Conservation (phyloP, 2,329 filamentous ascomycete species). For the Neofusicoccum sp. region DNA sequence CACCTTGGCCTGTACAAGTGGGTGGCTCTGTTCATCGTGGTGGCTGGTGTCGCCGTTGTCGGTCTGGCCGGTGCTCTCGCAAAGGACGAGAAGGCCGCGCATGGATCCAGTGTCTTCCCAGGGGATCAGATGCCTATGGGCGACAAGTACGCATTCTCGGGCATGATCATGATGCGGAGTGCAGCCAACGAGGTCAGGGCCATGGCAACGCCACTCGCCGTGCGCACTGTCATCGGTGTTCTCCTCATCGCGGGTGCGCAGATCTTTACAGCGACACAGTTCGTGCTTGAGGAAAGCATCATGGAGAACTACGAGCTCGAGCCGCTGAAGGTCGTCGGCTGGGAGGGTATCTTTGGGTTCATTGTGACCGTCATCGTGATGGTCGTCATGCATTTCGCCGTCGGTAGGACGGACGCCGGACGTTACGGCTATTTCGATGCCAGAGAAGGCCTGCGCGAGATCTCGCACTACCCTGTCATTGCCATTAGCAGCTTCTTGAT, state of each 20-base stretch:
- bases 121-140: constrained; percentile 6
- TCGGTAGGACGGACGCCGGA: constrained; percentile 76
- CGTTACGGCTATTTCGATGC: constrained; percentile 87
- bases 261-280: constrained; percentile 95
- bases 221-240: constrained; percentile 78
- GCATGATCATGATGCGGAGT: constrained; percentile 17
- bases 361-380: constrained; percentile 76
- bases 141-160: constrained; percentile 6
- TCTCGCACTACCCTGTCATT: constrained; percentile 71
- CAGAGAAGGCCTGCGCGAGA: constrained; percentile 79
- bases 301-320: constrained; percentile 78
- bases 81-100: constrained; percentile 61
- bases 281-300: constrained; percentile 93
- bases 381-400: constrained; percentile 73
- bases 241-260: constrained; percentile 90
- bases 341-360: constrained; percentile 95
- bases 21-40: constrained; percentile 83
- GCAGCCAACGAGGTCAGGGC: constrained; percentile 2
- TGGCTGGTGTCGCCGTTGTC: constrained; percentile 84
- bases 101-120: constrained; percentile 3
- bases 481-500: constrained; percentile 81
- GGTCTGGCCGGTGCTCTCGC: constrained; percentile 80
- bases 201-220: constrained; percentile 56
- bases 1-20: constrained; percentile 88
- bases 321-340: constrained; percentile 89